Base-by-base conservation (phyloP, 768 basidiomycete genomes). In the Scleroderma citrinum region DNA sequence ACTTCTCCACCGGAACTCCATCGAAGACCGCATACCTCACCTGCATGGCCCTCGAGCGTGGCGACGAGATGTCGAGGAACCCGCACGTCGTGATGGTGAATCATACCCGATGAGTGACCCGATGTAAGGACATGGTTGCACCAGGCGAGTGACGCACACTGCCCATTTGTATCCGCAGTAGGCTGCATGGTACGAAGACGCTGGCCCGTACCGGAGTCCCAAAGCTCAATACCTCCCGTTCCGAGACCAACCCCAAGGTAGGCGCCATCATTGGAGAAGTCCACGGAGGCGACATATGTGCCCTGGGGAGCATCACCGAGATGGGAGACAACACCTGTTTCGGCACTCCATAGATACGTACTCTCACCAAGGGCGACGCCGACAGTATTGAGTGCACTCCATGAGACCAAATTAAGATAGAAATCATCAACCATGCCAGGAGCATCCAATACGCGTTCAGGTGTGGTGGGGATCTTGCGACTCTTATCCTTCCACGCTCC, bases 31-130 rank as follows among this genome's bases (percentile, higher is more conserved):
- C 94, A 97, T 12, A 96, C 90, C 64, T 97, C 95, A 0, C 90
- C 92, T 0, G 80, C 83, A 59, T 99, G 95, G 0, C 94, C 94
- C 2, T 85, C 69, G 19, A 99, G 72, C 55, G 96, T 91, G 69
- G 87, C 87, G 19, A 94, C 89, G 62, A 93, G 87, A 67, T 99
- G 92, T 24, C 82, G 71, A 5, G 84, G 81, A 7, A 95, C 72
- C 3, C 96, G 78, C 1, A 99, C 94, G 62, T 99, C 96, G 58
- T 95, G 92, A 65, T 97, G 92, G 77, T 90, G 90, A 58, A 99
- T 96, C 53, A 89, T 89, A 1, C 96, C 96, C 60, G 96, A 93
- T 12, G 83, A 82, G 58, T 94, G 95, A 0, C 93, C 96, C 0
- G 86, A 89, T 24, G 80, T 86, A 35, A 98, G 71, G 35, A 96